These are phyloP conservation scores for Nematocida ironsii DNA, from an alignment of 371 early-diverging fungal genomes.

Conservation along the genomic window DNA sequence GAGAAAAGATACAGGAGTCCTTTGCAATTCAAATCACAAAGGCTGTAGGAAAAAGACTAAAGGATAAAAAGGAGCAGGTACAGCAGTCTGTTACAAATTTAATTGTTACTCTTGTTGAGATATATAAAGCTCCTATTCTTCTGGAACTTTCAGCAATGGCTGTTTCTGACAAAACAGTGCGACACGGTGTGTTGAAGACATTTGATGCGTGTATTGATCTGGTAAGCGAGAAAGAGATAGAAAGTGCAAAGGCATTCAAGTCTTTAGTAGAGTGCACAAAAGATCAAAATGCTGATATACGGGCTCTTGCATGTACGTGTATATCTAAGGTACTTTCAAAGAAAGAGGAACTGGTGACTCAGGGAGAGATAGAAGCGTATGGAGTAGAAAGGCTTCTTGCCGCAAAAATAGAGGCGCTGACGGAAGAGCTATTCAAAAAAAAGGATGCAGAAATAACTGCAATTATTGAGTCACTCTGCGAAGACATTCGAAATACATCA, in stretches of 20 bases:
- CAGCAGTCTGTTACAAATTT: conserved; percentile 30
- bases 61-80: conserved; percentile 48
- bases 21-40: not conserved
- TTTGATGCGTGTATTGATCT: not conserved
- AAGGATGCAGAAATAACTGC: conserved; percentile 39
- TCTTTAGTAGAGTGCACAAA: conserved; percentile 30
- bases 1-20: not conserved
- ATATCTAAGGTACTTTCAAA: conserved; percentile 11
- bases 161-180: conserved; percentile 9
- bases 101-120: not conserved
- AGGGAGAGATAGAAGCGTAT: conserved; percentile 32
- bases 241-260: not conserved
- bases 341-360: not conserved
- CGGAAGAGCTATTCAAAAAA: conserved; percentile 15
- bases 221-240: conserved; percentile 20
- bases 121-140: not conserved
- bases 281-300: conserved; percentile 23
- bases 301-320: conserved; percentile 25
- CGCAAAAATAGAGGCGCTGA: conserved; percentile 12
- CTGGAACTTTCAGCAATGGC: conserved; percentile 3
- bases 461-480: conserved; percentile 53
- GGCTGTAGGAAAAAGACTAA: conserved; percentile 35
- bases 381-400: conserved; percentile 50
- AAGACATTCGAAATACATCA: conserved; percentile 52
- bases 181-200: conserved; percentile 13